phyloP scores from a whole-genome alignment of 2,329 filamentous ascomycete species.

The Pyrenophora seminiperda region DNA sequence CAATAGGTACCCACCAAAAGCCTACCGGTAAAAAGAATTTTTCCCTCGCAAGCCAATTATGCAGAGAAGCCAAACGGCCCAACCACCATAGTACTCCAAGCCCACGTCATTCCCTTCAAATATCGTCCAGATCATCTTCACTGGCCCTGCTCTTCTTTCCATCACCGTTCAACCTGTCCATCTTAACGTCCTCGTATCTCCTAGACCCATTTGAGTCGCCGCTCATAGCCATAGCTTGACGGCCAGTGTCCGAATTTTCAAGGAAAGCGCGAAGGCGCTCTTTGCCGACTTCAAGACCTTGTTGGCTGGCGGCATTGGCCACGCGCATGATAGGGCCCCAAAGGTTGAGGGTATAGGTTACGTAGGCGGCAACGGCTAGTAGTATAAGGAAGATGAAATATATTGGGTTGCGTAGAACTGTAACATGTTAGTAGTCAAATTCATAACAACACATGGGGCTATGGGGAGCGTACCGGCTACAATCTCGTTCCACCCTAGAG shows the following conservation, averaged over 20 bases:
- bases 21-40: constrained; percentile 1
- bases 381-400: constrained; percentile 90
- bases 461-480: constrained; percentile 73
- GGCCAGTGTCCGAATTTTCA: constrained; percentile 81
- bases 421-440: constrained; percentile 18
- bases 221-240: constrained; percentile 78
- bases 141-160: constrained; percentile 49
- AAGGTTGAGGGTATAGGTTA: constrained; percentile 92
- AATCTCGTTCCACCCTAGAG: constrained; percentile 98
- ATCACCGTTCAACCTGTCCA: constrained; percentile 50
- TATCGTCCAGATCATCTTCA: constrained; percentile 44
- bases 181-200: constrained; percentile 33
- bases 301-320: constrained; percentile 82
- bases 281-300: constrained; percentile 90
- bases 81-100: neutral
- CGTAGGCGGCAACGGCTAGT: constrained; percentile 75
- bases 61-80: neutral
- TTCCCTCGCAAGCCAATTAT: neutral
- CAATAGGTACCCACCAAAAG: neutral
- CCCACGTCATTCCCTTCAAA: constrained; percentile 26
- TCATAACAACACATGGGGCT: neutral
- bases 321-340: constrained; percentile 96
- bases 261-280: constrained; percentile 89
- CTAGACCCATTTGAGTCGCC: constrained; percentile 18
- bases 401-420: constrained; percentile 90